Conservation (phyloP, 2,329 filamentous ascomycete genomes). For the Colletotrichum echinochloae region DNA sequence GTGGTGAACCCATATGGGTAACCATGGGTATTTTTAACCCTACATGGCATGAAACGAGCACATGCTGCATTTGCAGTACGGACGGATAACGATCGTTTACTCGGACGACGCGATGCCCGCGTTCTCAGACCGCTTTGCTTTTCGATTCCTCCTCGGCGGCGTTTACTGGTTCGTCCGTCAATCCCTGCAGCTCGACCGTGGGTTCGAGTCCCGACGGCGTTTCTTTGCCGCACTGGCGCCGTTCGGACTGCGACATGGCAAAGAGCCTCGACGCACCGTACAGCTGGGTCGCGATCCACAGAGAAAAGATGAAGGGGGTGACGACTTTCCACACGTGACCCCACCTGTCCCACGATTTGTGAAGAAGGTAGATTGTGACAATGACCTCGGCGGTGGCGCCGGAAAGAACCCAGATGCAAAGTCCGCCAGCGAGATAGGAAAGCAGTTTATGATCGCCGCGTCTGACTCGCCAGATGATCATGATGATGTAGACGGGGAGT, state of each 20-base stretch:
- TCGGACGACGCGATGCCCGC: too few species aligned
- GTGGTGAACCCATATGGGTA: too few species aligned
- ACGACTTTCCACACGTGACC: slow-evolving; percentile 32
- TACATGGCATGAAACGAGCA: too few species aligned
- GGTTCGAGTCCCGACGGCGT: slow-evolving; percentile 4
- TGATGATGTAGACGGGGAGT: slow-evolving; percentile 35
- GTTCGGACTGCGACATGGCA: slow-evolving; percentile 31
- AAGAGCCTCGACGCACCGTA: slow-evolving; percentile 36
- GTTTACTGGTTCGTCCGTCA: background rate
- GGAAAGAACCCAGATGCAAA: slow-evolving; percentile 26
- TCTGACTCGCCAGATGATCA: slow-evolving; percentile 38
- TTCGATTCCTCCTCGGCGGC: slow-evolving; percentile 8
- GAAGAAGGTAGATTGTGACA: slow-evolving; percentile 38
- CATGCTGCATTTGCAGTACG: background rate
- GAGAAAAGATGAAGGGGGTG: slow-evolving; percentile 34
- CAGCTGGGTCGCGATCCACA: slow-evolving; percentile 40
- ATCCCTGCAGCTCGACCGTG: slow-evolving; percentile 10
- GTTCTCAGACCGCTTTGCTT: slow-evolving; percentile 2
- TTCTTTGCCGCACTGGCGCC: background rate
- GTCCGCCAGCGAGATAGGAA: slow-evolving; percentile 20
- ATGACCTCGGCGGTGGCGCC: slow-evolving; percentile 25
- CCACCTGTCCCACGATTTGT: slow-evolving; percentile 40
- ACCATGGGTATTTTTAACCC: too few species aligned
- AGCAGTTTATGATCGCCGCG: slow-evolving; percentile 23
- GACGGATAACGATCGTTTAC: too few species aligned